phyloP scores from a whole-genome alignment of 495 filamentous ascomycete genomes.

The Pseudomonodictys pantanalensis region DNA sequence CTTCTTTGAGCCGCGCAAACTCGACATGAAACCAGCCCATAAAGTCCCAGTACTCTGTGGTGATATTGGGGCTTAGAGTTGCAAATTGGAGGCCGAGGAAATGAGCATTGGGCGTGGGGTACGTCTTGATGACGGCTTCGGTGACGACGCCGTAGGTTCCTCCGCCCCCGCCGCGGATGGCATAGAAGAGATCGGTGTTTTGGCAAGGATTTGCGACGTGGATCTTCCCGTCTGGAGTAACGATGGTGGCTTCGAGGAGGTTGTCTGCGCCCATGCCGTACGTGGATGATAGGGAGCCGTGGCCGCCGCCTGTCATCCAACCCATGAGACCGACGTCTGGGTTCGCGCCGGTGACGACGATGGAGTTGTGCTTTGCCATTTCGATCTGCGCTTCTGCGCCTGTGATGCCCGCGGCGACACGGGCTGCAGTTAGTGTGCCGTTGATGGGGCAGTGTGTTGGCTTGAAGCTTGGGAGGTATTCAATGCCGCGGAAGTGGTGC shows the following conservation, averaged over 20 bases:
- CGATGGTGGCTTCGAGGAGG: slow-evolving; percentile 24
- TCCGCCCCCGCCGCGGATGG: slow-evolving; percentile 28
- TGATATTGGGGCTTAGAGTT: slow-evolving; percentile 3
- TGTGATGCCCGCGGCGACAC: slow-evolving; percentile 26
- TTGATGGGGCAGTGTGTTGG: slow-evolving; percentile 20
- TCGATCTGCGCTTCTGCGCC: slow-evolving; percentile 19
- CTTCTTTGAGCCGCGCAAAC: slow-evolving; percentile 21
- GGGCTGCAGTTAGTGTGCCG: slow-evolving; percentile 19
- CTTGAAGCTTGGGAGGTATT: slow-evolving; percentile 11
- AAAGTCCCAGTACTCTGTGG: slow-evolving; percentile 23
- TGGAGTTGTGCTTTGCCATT: slow-evolving; percentile 12
- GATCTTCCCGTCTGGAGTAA: slow-evolving; percentile 24
- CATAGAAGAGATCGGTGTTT: slow-evolving; percentile 29
- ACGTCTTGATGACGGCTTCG: slow-evolving; percentile 26
- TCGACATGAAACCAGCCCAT: slow-evolving; percentile 22
- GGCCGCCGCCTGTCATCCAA: slow-evolving; percentile 25
- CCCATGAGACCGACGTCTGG: slow-evolving; percentile 24
- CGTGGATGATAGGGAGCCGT: slow-evolving; percentile 8
- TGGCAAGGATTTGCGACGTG: slow-evolving; percentile 21
- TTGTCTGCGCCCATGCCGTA: slow-evolving; percentile 32
- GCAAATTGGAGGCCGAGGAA: slow-evolving; percentile 4
- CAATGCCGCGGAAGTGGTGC: slow-evolving; percentile 25
- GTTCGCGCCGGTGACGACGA: slow-evolving; percentile 27
- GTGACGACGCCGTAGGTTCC: slow-evolving; percentile 29
- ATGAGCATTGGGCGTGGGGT: slow-evolving; percentile 8